Conservation (phyloP, 345 rosid genomes). For the Pistacia vera region DNA sequence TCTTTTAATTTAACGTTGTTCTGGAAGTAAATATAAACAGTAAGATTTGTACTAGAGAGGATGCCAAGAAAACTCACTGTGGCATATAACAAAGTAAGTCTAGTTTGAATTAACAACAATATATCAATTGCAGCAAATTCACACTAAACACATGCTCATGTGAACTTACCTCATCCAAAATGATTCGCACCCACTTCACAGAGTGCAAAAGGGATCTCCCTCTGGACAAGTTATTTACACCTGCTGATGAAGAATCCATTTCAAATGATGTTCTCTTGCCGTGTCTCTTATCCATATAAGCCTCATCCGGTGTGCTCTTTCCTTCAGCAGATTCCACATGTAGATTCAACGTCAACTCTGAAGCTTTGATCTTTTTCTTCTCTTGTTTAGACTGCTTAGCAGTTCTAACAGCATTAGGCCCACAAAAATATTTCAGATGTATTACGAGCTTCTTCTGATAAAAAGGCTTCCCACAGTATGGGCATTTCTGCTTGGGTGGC, state of each 20-base stretch:
- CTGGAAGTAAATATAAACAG: not conserved
- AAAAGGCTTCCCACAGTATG: conserved; percentile 63
- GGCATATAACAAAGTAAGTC: not conserved
- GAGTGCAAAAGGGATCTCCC: conserved; percentile 74
- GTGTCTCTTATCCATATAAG: conserved; percentile 24
- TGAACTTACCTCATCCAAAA: conserved; percentile 84
- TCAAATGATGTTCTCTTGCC: conserved; percentile 25
- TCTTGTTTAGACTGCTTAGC: conserved; percentile 79
- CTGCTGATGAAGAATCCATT: conserved; percentile 10
- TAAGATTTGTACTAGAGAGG: not conserved
- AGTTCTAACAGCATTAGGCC: conserved; percentile 77
- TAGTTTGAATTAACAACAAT: conserved; percentile 1
- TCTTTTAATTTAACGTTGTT: not conserved
- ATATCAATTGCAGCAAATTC: not conserved
- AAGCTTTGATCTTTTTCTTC: conserved; percentile 51
- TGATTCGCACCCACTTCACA: conserved; percentile 81
- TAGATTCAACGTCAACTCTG: conserved; percentile 19
- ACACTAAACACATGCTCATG: not conserved
- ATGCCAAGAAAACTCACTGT: not conserved
- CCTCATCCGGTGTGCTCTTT: conserved; percentile 23
- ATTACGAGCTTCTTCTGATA: conserved; percentile 45
- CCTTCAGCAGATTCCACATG: conserved; percentile 23
- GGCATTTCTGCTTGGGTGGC: conserved; percentile 70
- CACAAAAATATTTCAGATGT: conserved; percentile 75
- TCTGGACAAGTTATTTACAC: conserved; percentile 21